phyloP scores from a whole-genome alignment of 257 asterid genomes.

The Echites panduratus region DNA sequence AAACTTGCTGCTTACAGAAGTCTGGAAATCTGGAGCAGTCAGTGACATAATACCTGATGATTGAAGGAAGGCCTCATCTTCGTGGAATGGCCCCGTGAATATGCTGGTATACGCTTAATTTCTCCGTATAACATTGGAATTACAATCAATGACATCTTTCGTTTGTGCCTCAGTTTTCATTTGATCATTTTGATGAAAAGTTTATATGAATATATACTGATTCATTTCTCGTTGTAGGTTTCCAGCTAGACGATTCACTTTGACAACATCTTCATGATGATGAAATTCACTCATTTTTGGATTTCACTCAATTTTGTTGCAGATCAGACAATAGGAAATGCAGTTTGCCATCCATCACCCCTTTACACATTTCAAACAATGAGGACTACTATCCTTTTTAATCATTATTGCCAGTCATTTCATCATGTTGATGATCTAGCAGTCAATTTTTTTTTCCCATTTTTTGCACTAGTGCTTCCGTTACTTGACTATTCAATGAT shows the following conservation, averaged over 20 bases:
- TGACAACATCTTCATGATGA: neutral
- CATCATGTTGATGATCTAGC: conserved; percentile 12
- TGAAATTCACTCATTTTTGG: neutral
- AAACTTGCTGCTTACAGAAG: conserved; percentile 2
- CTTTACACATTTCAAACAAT: neutral
- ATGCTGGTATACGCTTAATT: neutral
- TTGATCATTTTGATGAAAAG: neutral
- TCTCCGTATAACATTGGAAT: neutral
- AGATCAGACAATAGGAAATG: neutral
- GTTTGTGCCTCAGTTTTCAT: neutral
- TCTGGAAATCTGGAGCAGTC: conserved; percentile 11
- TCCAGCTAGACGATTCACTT: neutral
- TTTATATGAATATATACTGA: neutral
- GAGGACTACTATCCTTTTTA: neutral
- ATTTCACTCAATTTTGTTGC: neutral
- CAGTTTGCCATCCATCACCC: neutral
- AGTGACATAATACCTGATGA: neutral
- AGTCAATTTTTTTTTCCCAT: neutral
- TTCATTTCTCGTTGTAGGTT: conserved; percentile 3
- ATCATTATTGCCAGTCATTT: neutral
- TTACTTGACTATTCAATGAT: neutral
- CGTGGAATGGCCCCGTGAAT: neutral
- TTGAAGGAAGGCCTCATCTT: neutral
- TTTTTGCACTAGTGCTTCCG: neutral
- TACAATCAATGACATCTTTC: neutral